Evolutionary conservation across 164 flowering plant species (phyloP), one percentile per base, ranked within the genome.

Genomic region (Vitis rupestris): DNA sequence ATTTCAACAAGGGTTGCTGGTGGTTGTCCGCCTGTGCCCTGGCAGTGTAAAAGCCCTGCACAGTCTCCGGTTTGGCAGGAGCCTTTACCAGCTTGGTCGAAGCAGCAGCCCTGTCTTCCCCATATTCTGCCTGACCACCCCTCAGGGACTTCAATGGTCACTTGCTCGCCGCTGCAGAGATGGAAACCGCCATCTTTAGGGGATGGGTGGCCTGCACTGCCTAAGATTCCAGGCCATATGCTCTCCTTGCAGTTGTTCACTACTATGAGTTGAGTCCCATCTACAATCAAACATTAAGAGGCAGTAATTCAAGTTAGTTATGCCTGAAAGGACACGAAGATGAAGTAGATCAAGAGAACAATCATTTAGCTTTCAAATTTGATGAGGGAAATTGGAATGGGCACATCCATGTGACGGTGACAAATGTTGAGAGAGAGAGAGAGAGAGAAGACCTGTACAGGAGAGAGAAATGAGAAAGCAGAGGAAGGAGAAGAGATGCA

Each of bases 181-280:
- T 72, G 89, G 69, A 92, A 88, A 55, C 97, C 95, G 8, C 94
- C 94, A 17, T 82, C 75, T 14, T 69, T 71, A 0, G 80, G 91
- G 14, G 81, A 59, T 1, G 76, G 66, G 12, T 85, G 84, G 13
- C 95, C 95, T 8, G 85, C 85, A 55, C 78, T 78, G 48, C 87
- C 92, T 0, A 83, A 89, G 1, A 87, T 78, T 48, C 88, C 94
- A 0, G 91, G 91, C 94, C 94, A 89, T 55, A 89, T 72, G 73
- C 82, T 83, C 53, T 76, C 80, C 62, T 76, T 80, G 78, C 94
- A 89, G 81, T 87, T 84, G 86, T 89, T 89, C 10, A 83, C 84
- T 52, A 86, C 17, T 67, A 86, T 80, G 70, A 89, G 82, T 70
- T 84, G 78, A 49, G 61, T 75, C 12, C 84, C 90, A 76, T 77